Base-by-base conservation (phyloP, 257 asterid species). In the Orobanche coerulescens region DNA sequence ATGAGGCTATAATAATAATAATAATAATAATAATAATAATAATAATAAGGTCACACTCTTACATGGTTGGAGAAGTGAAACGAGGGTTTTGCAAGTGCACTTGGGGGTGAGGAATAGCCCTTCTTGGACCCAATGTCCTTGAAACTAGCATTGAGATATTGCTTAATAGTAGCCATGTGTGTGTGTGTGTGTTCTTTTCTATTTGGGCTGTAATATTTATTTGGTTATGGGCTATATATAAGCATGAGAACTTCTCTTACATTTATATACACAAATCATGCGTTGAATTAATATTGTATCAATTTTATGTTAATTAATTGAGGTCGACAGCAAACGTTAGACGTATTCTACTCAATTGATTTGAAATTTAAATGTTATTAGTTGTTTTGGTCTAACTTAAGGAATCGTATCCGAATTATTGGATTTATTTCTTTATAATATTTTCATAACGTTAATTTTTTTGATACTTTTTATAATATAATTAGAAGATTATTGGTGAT, bases 51-150 rank as follows among this genome's bases (percentile, higher is more conserved):
- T 12, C 20, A 47, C 25, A 20, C 20, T 63, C 71, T 76, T 80
- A 80, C 90, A 47, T 66, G 73, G 48, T 50, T 60, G 53, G 70
- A 65, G 68, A 82, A 70, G 20, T 65, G 78, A 58, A 79, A 53
- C 9, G 78, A 72, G 55, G 75, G 81, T 37, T 58, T 81, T 50
- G 82, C 73, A 25, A 55, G 40, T 12, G 77, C 62, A 46, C 63
- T 67, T 33, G 88, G 78, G 37, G 70, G 48, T 40, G 86, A 74
- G 39, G 54, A 23, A 14, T 82, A 65, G 54, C 33, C 61, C 71
- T 76, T 84, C 64, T 40, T 62, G 63, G 81, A 58, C 70, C 77
- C 79, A 36, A 68, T 64, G 64, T 82, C 82, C 74, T 66, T 62
- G 70, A 77, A 75, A 39, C 75, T 73, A 33, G 76, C 65, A 51